Evolutionary conservation across 2,329 filamentous ascomycete species (phyloP), one percentile per base, ranked within the genome.

Genomic region (Pseudocercospora macadamiae): DNA sequence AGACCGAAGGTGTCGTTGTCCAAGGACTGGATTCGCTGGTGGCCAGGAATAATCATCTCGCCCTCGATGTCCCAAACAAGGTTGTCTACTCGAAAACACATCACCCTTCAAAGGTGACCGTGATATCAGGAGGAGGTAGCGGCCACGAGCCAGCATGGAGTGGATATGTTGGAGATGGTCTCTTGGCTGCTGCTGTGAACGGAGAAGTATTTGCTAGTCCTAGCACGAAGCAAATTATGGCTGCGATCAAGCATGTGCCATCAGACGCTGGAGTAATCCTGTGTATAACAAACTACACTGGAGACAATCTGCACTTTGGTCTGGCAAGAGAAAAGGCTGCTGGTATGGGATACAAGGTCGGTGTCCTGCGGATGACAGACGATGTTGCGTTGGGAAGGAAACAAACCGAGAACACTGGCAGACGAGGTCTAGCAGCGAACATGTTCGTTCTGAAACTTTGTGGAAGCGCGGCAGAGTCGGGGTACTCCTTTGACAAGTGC

Each of bases 361-460:
- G 75, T 44, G 76, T 80, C 28, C 71, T 80, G n/a, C 74, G 76
- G 16, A 79, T 80, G 77, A 77, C 78, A 1, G 79, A 81, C 55
- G 79, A 81, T 69, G 78, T 77, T 16, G 75, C 78, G 2, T 60
- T 83, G 32, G 79, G 79, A 2, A 72, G 79, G 55, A 74, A 77
- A 62, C 78, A 82, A 70, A 79, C 78, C 9, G 76, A 74, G 19
- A 80, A 79, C 58, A 73, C 80, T 6, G 80, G 80, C 8, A 67
- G 80, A 59, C 73, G 80, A 73, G 80, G 80, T 2, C 63, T 83
- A 25, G 80, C 80, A 42, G 80, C 79, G 1, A 83, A 83, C 66
- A 66, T 66, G 58, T 66, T 65, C 77, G 80, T 80, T 0, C 71
- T 80, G 39, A 81, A 80, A 62, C 70, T 81, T 4, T 75, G 75